A percentile compares a stretch with the other conserved stretches of the same genome.
phyloP scores from a whole-genome alignment of 148 eudicot genomes.

The Rhododendron simsii region DNA sequence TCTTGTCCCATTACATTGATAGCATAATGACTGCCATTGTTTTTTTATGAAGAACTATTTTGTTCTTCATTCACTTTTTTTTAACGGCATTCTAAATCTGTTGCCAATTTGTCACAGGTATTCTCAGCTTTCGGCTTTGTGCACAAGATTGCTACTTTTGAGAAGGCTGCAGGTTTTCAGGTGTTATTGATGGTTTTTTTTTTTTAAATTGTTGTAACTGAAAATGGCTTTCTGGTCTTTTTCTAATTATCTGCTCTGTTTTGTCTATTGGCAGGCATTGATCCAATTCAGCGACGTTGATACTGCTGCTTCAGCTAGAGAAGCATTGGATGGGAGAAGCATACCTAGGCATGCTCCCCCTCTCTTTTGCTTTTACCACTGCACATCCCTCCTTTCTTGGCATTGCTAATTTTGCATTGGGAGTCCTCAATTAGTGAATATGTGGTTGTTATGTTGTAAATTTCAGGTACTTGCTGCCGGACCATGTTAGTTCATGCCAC shows the following conservation, averaged over 20 bases:
- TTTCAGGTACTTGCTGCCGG: slow-evolving; percentile 79
- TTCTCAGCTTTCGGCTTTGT: slow-evolving; percentile 91
- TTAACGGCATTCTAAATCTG: neutral
- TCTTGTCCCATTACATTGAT: neutral
- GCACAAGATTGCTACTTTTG: slow-evolving; percentile 87
- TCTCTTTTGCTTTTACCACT: neutral
- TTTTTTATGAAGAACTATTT: neutral
- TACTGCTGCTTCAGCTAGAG: slow-evolving; percentile 75
- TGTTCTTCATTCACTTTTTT: neutral
- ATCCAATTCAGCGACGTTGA: slow-evolving; percentile 64
- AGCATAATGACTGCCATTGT: neutral
- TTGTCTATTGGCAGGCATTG: slow-evolving; percentile 51
- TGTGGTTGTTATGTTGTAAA: slow-evolving; percentile 1
- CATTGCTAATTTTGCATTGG: neutral
- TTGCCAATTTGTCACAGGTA: slow-evolving; percentile 32
- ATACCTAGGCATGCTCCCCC: slow-evolving; percentile 52
- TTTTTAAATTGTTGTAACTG: neutral
- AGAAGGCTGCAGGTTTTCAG: slow-evolving; percentile 94
- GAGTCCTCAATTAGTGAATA: neutral
- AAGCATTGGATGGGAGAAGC: slow-evolving; percentile 83
- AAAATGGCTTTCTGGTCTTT: neutral
- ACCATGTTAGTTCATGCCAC: slow-evolving; percentile 53
- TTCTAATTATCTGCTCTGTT: neutral
- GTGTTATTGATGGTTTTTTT: slow-evolving; percentile 24
- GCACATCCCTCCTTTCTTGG: neutral